A percentile compares a stretch with the other conserved stretches of the same genome.
Conservation (phyloP, 495 filamentous ascomycete genomes). For the Tuber brumale region DNA sequence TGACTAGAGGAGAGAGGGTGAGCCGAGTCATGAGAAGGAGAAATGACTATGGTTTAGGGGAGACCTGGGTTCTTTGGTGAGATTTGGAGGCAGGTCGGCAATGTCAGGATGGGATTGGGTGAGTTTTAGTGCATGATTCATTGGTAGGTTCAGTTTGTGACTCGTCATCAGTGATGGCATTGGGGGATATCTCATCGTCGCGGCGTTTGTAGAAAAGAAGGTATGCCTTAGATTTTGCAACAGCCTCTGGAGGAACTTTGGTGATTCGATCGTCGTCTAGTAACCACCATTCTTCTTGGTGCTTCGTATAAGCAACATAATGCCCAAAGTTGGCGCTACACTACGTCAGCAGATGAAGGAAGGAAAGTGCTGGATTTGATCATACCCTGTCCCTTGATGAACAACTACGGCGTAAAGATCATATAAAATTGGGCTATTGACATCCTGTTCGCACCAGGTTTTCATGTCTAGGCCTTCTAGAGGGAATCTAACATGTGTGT, state of each 20-base stretch:
- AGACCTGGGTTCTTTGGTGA: neutral
- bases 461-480: slow-evolving; percentile 37
- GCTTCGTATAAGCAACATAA: slow-evolving; percentile 37
- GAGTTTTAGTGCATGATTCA: neutral
- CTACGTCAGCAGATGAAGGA: slow-evolving; percentile 14
- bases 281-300: slow-evolving; percentile 38
- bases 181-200: slow-evolving; percentile 6
- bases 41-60: neutral
- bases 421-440: slow-evolving; percentile 20
- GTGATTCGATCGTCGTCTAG: slow-evolving; percentile 35
- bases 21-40: neutral
- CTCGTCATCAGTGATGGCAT: neutral
- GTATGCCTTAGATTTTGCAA: slow-evolving; percentile 37
- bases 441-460: slow-evolving; percentile 23
- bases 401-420: slow-evolving; percentile 39
- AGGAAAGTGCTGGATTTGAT: neutral
- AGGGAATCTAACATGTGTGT: slow-evolving; percentile 36
- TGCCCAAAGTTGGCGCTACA: slow-evolving; percentile 39
- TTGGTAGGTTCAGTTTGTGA: neutral
- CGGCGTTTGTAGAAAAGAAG: slow-evolving; percentile 34
- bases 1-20: neutral
- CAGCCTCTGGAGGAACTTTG: slow-evolving; percentile 31
- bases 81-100: neutral
- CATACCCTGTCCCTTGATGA: slow-evolving; percentile 36
- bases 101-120: neutral